Conservation (phyloP, 306 rosid species). For the Cajanus cajan region DNA sequence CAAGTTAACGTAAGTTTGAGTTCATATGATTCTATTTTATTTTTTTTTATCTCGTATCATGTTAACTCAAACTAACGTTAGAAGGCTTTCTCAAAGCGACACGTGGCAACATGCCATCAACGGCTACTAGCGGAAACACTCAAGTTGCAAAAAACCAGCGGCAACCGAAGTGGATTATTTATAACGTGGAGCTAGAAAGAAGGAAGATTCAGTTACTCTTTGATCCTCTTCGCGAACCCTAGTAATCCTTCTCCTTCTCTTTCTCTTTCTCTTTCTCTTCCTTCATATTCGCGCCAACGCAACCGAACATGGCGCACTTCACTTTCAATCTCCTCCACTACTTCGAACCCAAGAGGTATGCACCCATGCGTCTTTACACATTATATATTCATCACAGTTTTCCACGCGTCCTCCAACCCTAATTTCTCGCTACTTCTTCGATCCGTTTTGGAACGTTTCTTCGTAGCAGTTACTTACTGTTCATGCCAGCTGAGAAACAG, state of each 20-base stretch:
- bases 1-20: not conserved
- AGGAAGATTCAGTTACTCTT: slow-evolving; percentile 16
- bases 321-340: slow-evolving; percentile 53
- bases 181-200: not conserved
- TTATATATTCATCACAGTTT: not conserved
- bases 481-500: not conserved
- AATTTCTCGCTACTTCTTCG: slow-evolving; percentile 20
- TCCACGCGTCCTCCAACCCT: slow-evolving; percentile 49
- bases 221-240: slow-evolving; percentile 38
- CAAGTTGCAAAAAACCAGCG: not conserved
- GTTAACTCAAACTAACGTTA: no score
- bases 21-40: no score
- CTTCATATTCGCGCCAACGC: slow-evolving; percentile 18
- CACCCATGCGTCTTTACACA: not conserved
- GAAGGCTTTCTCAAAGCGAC: not conserved
- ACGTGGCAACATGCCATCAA: not conserved
- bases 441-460: slow-evolving; percentile 42
- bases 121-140: not conserved
- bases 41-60: no score
- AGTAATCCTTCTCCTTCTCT: slow-evolving; percentile 27
- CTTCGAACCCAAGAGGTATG: slow-evolving; percentile 53
- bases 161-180: not conserved
- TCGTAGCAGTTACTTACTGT: not conserved
- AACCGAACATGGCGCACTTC: slow-evolving; percentile 56
- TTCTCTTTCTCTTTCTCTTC: no score